phyloP scores from a whole-genome alignment of 2,329 filamentous ascomycete genomes.

The Ampelomyces quisqualis region DNA sequence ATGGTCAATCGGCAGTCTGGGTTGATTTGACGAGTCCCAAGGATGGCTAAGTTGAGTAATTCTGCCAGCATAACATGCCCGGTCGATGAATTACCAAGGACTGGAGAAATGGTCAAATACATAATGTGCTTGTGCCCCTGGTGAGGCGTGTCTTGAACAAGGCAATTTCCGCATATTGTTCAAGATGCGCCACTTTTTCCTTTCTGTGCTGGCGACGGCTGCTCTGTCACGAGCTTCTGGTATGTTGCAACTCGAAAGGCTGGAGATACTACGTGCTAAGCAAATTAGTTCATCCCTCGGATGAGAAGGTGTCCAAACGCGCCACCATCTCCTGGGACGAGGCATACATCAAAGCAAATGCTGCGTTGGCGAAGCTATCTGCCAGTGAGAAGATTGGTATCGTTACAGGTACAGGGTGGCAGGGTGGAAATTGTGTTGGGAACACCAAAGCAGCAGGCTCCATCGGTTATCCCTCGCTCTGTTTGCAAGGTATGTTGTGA shows the following conservation, averaged over 20 bases:
- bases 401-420: constrained; percentile 41
- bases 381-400: constrained; percentile 45
- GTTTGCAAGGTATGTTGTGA: constrained; percentile 39
- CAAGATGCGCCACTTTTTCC: constrained; percentile 30
- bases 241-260: constrained; percentile 6
- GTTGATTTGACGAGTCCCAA: constrained; percentile 7
- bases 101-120: constrained; percentile 9
- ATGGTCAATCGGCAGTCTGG: constrained; percentile 4
- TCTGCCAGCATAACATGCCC: constrained; percentile 13
- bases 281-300: constrained; percentile 22
- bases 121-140: constrained; percentile 20
- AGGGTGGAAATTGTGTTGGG: constrained; percentile 39
- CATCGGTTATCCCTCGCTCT: constrained; percentile 42
- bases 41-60: constrained; percentile 24
- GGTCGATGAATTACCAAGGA: constrained; percentile 6
- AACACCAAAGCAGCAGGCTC: constrained; percentile 39
- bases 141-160: background rate
- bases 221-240: constrained; percentile 25
- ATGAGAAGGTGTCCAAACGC: constrained; percentile 20
- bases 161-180: background rate
- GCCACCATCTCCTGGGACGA: constrained; percentile 40
- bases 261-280: background rate
- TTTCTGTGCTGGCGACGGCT: constrained; percentile 27
- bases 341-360: constrained; percentile 45
- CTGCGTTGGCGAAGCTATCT: constrained; percentile 44